These are phyloP conservation scores for Vitellaria paradoxa DNA, from an alignment of 179 eudicot species.

Conservation along the genomic window DNA sequence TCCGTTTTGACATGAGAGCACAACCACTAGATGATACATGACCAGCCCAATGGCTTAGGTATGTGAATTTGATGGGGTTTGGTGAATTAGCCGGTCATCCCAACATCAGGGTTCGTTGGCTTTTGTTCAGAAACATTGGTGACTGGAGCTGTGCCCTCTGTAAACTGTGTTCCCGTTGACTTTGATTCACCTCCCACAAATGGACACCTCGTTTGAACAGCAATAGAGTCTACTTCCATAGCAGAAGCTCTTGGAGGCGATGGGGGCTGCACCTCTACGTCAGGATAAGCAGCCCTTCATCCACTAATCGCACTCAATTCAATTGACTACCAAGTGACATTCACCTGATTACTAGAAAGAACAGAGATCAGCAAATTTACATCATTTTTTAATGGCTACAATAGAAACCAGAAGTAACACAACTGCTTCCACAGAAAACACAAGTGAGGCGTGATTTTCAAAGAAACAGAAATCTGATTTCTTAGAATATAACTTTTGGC, in stretches of 20 bases:
- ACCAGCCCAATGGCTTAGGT: background rate
- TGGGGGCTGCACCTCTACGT: constrained; percentile 81
- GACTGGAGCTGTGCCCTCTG: constrained; percentile 34
- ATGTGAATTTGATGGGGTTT: background rate
- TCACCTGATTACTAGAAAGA: constrained; percentile 11
- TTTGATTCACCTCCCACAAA: constrained; percentile 52
- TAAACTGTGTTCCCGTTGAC: constrained; percentile 25
- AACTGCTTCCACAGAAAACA: background rate
- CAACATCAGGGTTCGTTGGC: constrained; percentile 47
- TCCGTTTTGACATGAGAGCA: background rate
- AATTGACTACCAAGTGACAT: constrained; percentile 66
- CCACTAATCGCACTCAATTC: constrained; percentile 71
- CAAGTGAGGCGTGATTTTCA: background rate
- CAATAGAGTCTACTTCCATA: constrained; percentile 65
- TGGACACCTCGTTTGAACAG: constrained; percentile 33
- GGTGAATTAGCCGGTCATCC: constrained; percentile 40
- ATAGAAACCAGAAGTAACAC: background rate
- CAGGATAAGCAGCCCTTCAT: constrained; percentile 99
- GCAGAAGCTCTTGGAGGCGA: constrained; percentile 83
- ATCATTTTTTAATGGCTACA: background rate
- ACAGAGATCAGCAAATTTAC: background rate
- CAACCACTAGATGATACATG: background rate
- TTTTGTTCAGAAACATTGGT: constrained; percentile 36
- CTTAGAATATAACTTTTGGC: background rate
- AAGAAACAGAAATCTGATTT: background rate